These are phyloP conservation scores for Chytriomyces hyalinus DNA, from an alignment of 192 early-diverging fungal genomes.

Conservation along the genomic window DNA sequence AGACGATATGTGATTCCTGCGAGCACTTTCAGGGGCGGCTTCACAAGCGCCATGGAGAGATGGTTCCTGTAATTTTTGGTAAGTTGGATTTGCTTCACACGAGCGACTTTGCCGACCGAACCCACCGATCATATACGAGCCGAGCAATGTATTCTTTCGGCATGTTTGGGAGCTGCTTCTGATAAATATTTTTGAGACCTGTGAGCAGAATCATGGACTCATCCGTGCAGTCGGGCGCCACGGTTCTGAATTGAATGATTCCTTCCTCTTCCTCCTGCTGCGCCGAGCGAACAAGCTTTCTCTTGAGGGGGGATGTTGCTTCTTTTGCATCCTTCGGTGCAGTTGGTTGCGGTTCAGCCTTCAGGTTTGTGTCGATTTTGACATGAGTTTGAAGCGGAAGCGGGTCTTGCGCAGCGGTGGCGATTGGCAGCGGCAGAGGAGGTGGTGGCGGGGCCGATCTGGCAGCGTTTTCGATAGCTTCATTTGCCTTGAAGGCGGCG, in stretches of 20 bases:
- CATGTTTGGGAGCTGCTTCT: slow-evolving; percentile 98
- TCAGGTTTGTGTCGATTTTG: no score
- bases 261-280: slow-evolving; percentile 49
- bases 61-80: slow-evolving; percentile 69
- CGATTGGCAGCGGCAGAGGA: no score
- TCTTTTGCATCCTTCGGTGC: no score
- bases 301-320: no score
- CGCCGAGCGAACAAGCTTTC: neutral
- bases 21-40: slow-evolving; percentile 73
- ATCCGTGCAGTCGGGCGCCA: slow-evolving; percentile 78
- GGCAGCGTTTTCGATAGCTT: no score
- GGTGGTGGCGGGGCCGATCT: no score
- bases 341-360: no score
- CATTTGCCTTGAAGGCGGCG: no score
- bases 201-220: slow-evolving; percentile 89
- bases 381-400: no score
- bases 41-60: slow-evolving; percentile 79
- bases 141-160: slow-evolving; percentile 97
- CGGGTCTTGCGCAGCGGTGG: no score
- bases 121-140: slow-evolving; percentile 87
- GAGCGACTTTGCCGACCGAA: neutral
- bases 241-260: slow-evolving; percentile 61
- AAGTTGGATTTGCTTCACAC: neutral
- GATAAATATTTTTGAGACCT: slow-evolving; percentile 94
- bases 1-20: slow-evolving; percentile 96